Base-by-base conservation (phyloP, 1,139 yeast species). In the Kodamaea suecica region DNA sequence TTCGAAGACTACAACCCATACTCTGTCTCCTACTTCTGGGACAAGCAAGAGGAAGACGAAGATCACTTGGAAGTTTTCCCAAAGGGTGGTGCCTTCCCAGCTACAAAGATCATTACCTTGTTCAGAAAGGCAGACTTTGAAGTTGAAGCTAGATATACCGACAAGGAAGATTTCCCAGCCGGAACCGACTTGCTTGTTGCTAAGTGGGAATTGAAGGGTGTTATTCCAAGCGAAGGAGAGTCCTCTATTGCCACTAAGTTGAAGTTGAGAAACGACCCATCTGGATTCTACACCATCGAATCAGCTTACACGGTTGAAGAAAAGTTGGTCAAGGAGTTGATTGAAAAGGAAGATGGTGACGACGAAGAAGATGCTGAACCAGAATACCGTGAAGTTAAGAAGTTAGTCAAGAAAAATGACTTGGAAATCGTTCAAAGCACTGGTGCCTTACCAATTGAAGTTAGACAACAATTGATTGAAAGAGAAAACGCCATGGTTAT, bases 31-130 rank as follows among this genome's bases (percentile, higher is more conserved):
- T 94, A 87, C 79, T 78, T 70, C 67, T 94, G 98, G 98, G 95
- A 84, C 59, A 78, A 90, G 63, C 88, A 86, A 62, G 90, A 79
- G 44, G 97, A 86, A 64, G 95, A 87, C 49, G 85, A 86, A 42
- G 90, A 82, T 59, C 90, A 85, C 61, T 74, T 92, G 64, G 97
- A 92, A 71, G 98, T 92, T 40, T 92, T 92, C 95, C 95, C 97
- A 61, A 78, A 78, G 56, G 95, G 95, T 45, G 90, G 95, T 42
- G 59, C 77, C 41, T 88, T 80, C 85, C 99, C 99, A 68, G 79
- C 92, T 42, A 88, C 97, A 50, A 92, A 92, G 77, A 80, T 88
- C 59, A 86, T 94, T 59, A 92, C 98, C 41, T 76, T 92, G 59
- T 88, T 81, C 79, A 84, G 97, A 76, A 76, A 81, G 50, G 85